Evolutionary conservation across 805 yeast species (phyloP).

Genomic region (Kregervanrija fluxuum): DNA sequence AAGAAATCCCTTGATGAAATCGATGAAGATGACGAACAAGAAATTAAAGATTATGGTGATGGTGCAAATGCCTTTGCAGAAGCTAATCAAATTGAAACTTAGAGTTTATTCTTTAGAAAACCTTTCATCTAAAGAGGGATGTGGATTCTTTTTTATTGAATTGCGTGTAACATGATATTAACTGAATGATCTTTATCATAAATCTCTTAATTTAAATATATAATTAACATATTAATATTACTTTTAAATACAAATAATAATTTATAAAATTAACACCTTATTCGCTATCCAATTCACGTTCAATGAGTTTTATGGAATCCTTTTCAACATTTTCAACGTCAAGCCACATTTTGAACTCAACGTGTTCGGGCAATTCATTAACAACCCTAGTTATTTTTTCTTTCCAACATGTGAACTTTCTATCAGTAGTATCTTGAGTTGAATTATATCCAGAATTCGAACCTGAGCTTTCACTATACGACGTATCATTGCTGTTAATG

Average conservation of each 20-base stretch:
- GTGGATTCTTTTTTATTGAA: constrained; percentile 12
- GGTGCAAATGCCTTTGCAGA: constrained; percentile 38
- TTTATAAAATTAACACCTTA: neutral
- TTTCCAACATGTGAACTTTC: constrained; percentile 50
- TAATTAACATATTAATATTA: neutral
- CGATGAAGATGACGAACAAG: constrained; percentile 37
- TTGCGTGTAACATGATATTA: too few species aligned
- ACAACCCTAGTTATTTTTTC: constrained; percentile 39
- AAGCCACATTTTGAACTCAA: constrained; percentile 38
- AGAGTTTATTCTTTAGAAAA: neutral
- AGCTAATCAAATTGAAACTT: constrained; percentile 15
- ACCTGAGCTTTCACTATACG: too few species aligned
- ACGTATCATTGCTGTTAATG: too few species aligned
- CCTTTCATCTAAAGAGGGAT: constrained; percentile 6
- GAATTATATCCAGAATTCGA: too few species aligned
- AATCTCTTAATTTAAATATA: neutral
- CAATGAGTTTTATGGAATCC: constrained; percentile 21
- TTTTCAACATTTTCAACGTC: constrained; percentile 33
- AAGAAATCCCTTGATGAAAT: constrained; percentile 51
- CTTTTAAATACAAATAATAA: neutral
- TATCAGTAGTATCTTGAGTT: constrained; percentile 27
- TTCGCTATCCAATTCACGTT: constrained; percentile 2
- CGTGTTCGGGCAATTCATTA: constrained; percentile 31
- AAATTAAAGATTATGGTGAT: constrained; percentile 69
- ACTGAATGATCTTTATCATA: too few species aligned